Base-by-base conservation (phyloP, 129 eudicot genomes). In the Tagetes patula region DNA sequence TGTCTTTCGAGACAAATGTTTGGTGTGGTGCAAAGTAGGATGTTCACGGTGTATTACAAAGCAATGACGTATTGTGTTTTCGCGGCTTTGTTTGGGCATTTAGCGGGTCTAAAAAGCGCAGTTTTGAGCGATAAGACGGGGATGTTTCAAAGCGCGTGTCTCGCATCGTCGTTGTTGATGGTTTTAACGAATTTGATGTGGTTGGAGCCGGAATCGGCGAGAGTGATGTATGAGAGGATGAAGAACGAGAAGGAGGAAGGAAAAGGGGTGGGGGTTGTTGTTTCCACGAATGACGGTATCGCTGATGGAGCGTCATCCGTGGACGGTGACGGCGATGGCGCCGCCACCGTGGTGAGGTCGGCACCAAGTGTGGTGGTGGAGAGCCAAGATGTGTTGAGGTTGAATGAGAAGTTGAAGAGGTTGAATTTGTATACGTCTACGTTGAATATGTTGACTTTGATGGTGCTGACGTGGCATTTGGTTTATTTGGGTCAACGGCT, bases 201-300 rank as follows among this genome's bases (percentile, higher is more conserved):
- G 42, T 79, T 93, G 86, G 98, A 93, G 82, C 96, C 98, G 31
- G 73, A 63, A 39, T 87, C 96, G 3, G 86, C 92, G 3, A 90
- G 86, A 94, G 79, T 73, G 49, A 85, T 84, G 96, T 82, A 80
- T 67, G 84, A 86, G 55, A 82, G 86, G 50, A 74, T 81, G 85
- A 91, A 88, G 84, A 40, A 76, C 76, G 93, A 91, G 79, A 87
- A 91, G 72, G 95, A 87, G 64, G 88, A 86, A 76, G 87, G 97
- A 13, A 78, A 84, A 43, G 87, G 87, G 20, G 14, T 55, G n/a
- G 77, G 59, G 5, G 39, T 10, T 1, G 37, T 37, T 5, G 79
- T 32, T 58, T 32, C 45, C 0, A 75, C 80, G 20, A 12, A 39
- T 37, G 63, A 39, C 31, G 46, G 65, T 56, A 47, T 36, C 32